Conservation (phyloP, 192 early-diverging fungal species). For the Coemansia sp. region DNA sequence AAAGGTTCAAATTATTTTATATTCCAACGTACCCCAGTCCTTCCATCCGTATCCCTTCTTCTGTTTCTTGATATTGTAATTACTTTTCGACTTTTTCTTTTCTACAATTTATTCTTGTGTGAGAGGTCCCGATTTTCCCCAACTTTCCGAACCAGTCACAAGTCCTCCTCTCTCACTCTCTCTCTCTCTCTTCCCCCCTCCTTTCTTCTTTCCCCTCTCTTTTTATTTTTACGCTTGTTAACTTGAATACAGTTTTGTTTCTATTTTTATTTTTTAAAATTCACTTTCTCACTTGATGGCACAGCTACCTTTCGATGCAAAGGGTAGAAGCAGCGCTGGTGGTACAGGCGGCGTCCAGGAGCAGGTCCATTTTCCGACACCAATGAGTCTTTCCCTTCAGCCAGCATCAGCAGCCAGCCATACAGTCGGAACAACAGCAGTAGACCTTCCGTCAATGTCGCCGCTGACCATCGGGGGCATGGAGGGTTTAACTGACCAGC, state of each 20-base stretch:
- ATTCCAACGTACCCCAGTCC: no score
- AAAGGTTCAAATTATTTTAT: no score
- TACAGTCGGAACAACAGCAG: not conserved
- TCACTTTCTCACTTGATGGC: not conserved
- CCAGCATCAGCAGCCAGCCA: not conserved
- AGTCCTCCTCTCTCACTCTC: not conserved
- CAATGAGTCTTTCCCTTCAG: not conserved
- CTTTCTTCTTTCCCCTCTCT: not conserved
- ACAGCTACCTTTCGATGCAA: not conserved
- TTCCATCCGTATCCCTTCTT: not conserved
- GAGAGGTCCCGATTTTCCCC: no score
- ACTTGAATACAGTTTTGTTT: not conserved
- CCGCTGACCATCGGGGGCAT: slow-evolving; percentile 21
- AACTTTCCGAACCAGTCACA: no score
- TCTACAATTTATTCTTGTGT: no score
- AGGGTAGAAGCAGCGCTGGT: not conserved
- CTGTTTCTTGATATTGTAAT: not conserved
- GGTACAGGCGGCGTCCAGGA: not conserved
- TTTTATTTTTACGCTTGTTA: not conserved
- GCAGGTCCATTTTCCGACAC: slow-evolving; percentile 1
- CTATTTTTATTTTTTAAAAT: not conserved
- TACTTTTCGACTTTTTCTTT: no score
- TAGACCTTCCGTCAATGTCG: slow-evolving; percentile 15
- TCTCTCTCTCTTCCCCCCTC: not conserved
- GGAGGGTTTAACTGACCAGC: slow-evolving; percentile 34